Base-by-base conservation (phyloP, 2,329 filamentous ascomycete genomes). In the Pseudophaeomoniella oleicola region DNA sequence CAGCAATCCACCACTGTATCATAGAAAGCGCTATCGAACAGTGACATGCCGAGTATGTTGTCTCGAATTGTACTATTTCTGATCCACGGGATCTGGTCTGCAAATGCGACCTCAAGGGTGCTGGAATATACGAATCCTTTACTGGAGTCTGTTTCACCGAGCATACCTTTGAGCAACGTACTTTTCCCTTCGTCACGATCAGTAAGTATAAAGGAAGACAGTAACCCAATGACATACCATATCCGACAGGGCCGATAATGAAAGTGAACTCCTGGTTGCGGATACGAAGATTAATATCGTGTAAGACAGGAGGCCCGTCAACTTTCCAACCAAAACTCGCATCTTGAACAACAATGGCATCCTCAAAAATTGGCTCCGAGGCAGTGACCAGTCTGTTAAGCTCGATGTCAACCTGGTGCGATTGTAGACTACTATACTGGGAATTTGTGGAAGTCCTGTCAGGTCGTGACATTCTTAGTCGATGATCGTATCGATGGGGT, bases 301-400 rank as follows among this genome's bases (percentile, higher is more conserved):
- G 40, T 12, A 52, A 22, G n/a, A 49, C 41, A 1, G 64, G 52
- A 3, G 55, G 51, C 32, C 60, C 58, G 15, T 59, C 53, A 4
- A 49, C 43, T 27, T 64, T 58, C 64, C 66, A 71, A 6, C 59
- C 59, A 46, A 69, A 69, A 40, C 51, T 57, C 3, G 54, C 63
- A 22, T 63, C 52, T 45, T 64, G 56, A 13, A 69, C 55, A 5
- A 56, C 44, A 11, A 65, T 49, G 17, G 57, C 56, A 22, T 55
- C 47, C 3, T 42, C 19, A 4, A 18, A 15, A 9, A 36, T 19
- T 14, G 9, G 14, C 6, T 30, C 17, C 10, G 33, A 29, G 16
- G n/a, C 22, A 16, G 11, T 12, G 33, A 14, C 19, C 11, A 36
- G 13, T 18, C 34, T 30, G 4, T n/a, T 4, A n/a, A 36, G 34